Conservation (phyloP, 2,329 filamentous ascomycete species). For the Monilinia fructicola region DNA sequence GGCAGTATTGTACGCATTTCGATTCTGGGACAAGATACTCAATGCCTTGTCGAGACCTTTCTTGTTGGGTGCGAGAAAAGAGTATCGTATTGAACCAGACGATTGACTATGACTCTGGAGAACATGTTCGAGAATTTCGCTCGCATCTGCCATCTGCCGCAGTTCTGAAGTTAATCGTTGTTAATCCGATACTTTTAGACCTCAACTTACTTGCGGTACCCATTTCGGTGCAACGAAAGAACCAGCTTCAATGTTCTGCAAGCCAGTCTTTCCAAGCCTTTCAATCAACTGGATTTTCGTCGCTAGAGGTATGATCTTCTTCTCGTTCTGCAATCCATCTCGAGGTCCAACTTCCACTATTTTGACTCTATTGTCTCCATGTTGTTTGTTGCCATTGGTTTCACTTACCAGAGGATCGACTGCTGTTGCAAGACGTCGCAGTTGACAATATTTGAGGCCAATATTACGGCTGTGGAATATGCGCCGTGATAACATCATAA, state of each 20-base stretch:
- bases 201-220: slow-evolving; percentile 67
- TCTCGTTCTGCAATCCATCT: slow-evolving; percentile 87
- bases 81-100: slow-evolving; percentile 63
- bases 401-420: slow-evolving; percentile 25
- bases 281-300: slow-evolving; percentile 78
- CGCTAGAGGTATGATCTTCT: slow-evolving; percentile 64
- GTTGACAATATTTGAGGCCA: slow-evolving; percentile 20
- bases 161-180: slow-evolving; percentile 3
- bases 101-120: slow-evolving; percentile 57
- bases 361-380: slow-evolving; percentile 46
- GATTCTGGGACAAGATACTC: slow-evolving; percentile 54
- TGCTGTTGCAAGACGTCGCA: slow-evolving; percentile 33
- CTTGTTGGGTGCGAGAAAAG: slow-evolving; percentile 76
- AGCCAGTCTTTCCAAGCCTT: slow-evolving; percentile 64
- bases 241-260: slow-evolving; percentile 75
- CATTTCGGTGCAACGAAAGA: slow-evolving; percentile 83
- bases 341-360: slow-evolving; percentile 83
- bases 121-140: slow-evolving; percentile 69
- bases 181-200: background rate
- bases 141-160: slow-evolving; percentile 72
- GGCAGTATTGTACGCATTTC: slow-evolving; percentile 52
- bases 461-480: slow-evolving; percentile 9
- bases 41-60: slow-evolving; percentile 68
- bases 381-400: slow-evolving; percentile 28
- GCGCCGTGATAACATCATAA: slow-evolving; percentile 20